Evolutionary conservation across 345 rosid genomes (phyloP), one percentile per base, ranked within the genome.

Genomic region (Durio zibethinus): DNA sequence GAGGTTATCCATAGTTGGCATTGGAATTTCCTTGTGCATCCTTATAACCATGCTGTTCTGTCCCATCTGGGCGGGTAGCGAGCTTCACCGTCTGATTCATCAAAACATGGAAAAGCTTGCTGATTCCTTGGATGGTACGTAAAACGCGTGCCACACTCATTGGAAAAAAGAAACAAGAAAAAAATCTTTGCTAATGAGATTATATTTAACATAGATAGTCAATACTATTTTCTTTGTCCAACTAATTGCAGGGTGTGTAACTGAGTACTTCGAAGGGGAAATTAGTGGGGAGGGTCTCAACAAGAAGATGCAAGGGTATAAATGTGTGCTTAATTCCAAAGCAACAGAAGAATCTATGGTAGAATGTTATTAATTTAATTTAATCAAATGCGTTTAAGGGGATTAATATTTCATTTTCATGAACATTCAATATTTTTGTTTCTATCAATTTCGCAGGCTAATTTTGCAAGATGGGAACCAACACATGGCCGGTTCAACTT

Each of bases 381-480:
- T 50, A 57, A 20, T n/a, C 36, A 33, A 40, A 47, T 31, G 29
- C 36, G 15, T 33, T 75, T 31, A 62, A n/a, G 23, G 31, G 21
- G 56, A 50, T 62, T 48, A 48, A 16, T 61, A 0, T 33, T 62
- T 61, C 21, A 36, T 59, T 42, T 60, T 9, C 15, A 47, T 15
- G 14, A 21, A 66, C 50, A 40, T 11, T 66, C 14, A 38, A 36
- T 10, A 65, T 76, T 5, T 52, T 65, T 25, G 18, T 40, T 70
- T 67, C 4, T n/a, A 2, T 40, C 12, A 45, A 48, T 61, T 45
- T 23, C 36, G 45, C 79, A 89, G 97, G 90, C 94, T 29, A 87
- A 80, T 77, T 84, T 89, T 77, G 95, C 94, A 0, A 85, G 88
- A 79, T 93, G 98, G 97, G 98, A 93, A 77, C 97, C 95, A 8